Base-by-base conservation (phyloP, 139 green algal species). In the Chlorella ohadii region DNA sequence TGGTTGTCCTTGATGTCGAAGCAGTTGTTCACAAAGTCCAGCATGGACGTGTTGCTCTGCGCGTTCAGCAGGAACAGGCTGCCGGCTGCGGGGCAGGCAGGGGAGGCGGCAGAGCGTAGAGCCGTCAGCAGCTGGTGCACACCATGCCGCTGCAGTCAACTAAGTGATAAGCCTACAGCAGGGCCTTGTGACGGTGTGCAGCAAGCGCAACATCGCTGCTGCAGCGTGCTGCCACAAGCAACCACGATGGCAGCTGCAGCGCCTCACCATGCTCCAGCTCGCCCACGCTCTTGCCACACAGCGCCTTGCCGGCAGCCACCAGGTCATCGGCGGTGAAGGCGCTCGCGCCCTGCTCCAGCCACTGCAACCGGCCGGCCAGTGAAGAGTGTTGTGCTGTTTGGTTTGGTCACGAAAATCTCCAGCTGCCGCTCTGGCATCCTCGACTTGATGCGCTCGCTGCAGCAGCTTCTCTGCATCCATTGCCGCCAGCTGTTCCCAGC, bases 1-100 rank as follows among this genome's bases (percentile, higher is more conserved):
- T 81, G 75, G 75, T 13, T 55, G 75, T 71, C 75, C 87, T 88
- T 41, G 73, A 80, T 80, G 33, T 80, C 73, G n/a, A 80, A 80
- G 31, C 31, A 68, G 51, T 80, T 80, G 31, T 34, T 9, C 51
- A 80, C 51, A 59, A 80, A 80, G 47, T 80, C 73, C 31, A 67
- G 73, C 73, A 80, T 80, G 31, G 73, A 47, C 33, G 39, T 67
- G 73, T 67, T 67, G 73, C 31, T 66, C 25, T 59, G 39, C 17
- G 74, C 51, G 81, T 36, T 70, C 6, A 56, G 79, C 65, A 77
- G 66, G 44, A 79, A 79, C 34, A 81, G 57, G 31, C 55, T 19
- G 34, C 75, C 56, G 25, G 56, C 75, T 81, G 75, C 75, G 31
- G 15, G n/a, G 17, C 23, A n/a, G n/a, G 31, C 44, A 51, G 64